Conservation (phyloP, 352 stramenopile genomes). For the Pythium brachiatum region DNA sequence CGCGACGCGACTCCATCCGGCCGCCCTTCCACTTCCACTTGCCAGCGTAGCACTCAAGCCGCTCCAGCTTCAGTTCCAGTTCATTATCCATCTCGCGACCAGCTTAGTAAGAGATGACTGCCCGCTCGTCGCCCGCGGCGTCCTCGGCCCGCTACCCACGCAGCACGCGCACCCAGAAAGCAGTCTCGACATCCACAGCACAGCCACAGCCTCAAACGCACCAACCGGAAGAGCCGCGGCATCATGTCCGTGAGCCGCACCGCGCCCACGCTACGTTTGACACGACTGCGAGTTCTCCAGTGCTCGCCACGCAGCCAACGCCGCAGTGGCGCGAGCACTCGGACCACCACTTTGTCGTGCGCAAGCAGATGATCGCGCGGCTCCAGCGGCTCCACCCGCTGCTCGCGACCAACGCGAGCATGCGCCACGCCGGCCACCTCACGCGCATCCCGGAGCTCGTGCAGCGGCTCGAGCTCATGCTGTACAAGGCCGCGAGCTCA, state of each 20-base stretch:
- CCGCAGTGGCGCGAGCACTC: constrained; percentile 13
- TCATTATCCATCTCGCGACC: too few relatives aligned
- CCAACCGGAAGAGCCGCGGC: not conserved
- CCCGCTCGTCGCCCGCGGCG: not conserved
- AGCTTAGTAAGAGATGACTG: constrained; percentile 2
- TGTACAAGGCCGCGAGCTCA: constrained; percentile 67
- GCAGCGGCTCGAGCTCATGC: constrained; percentile 74
- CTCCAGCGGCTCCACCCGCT: constrained; percentile 37
- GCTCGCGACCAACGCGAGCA: constrained; percentile 20
- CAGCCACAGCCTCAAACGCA: not conserved
- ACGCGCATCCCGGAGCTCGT: constrained; percentile 46
- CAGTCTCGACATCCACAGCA: not conserved
- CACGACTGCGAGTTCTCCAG: not conserved
- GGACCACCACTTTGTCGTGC: constrained; percentile 38
- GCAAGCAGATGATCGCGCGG: constrained; percentile 47
- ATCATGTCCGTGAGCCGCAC: not conserved
- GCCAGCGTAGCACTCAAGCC: not conserved
- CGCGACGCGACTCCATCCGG: constrained; percentile 2
- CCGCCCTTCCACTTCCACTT: not conserved
- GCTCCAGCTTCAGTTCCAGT: too few relatives aligned
- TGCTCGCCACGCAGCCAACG: not conserved
- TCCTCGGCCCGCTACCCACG: not conserved
- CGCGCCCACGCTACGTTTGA: not conserved
- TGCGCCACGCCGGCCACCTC: constrained; percentile 22
- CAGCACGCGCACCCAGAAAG: not conserved